Conservation (phyloP, 2,329 filamentous ascomycete genomes). For the Fusarium dimerum region DNA sequence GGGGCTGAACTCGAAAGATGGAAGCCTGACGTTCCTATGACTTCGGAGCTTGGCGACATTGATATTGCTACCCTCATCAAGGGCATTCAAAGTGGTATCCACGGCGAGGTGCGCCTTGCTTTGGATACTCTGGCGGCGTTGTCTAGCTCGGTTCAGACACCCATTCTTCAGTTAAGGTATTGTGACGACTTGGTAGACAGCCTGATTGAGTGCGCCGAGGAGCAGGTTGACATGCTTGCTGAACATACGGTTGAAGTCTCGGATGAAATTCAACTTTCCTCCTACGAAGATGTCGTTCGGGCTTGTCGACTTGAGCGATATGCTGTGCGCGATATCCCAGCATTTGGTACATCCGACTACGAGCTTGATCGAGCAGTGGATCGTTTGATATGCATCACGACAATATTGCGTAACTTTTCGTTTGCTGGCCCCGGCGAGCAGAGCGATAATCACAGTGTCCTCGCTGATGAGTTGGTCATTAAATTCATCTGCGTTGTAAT, state of each 20-base stretch:
- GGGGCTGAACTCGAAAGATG: conserved; percentile 66
- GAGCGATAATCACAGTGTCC: conserved; percentile 66
- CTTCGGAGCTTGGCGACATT: conserved; percentile 80
- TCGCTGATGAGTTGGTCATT: conserved; percentile 77
- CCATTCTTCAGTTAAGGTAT: conserved; percentile 66
- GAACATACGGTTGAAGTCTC: conserved; percentile 84
- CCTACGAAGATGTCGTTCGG: conserved; percentile 86
- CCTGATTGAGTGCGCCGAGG: conserved; percentile 86
- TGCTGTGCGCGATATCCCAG: conserved; percentile 68
- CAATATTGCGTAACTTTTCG: conserved; percentile 88
- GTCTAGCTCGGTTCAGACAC: conserved; percentile 61
- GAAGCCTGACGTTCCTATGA: conserved; percentile 73
- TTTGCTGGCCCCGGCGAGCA: conserved; percentile 59
- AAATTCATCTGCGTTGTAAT: conserved; percentile 84
- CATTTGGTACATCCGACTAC: conserved; percentile 76
- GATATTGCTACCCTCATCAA: conserved; percentile 89
- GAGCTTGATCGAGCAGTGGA: conserved; percentile 86
- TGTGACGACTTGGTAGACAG: conserved; percentile 90
- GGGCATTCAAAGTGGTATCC: conserved; percentile 86
- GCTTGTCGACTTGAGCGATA: conserved; percentile 75
- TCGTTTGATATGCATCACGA: conserved; percentile 85
- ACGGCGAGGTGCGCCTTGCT: conserved; percentile 85
- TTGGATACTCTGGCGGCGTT: conserved; percentile 79
- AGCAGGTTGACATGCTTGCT: conserved; percentile 80
- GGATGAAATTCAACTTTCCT: conserved; percentile 77